Conservation (phyloP, 2,329 filamentous ascomycete genomes). For the Penicillium freii region DNA sequence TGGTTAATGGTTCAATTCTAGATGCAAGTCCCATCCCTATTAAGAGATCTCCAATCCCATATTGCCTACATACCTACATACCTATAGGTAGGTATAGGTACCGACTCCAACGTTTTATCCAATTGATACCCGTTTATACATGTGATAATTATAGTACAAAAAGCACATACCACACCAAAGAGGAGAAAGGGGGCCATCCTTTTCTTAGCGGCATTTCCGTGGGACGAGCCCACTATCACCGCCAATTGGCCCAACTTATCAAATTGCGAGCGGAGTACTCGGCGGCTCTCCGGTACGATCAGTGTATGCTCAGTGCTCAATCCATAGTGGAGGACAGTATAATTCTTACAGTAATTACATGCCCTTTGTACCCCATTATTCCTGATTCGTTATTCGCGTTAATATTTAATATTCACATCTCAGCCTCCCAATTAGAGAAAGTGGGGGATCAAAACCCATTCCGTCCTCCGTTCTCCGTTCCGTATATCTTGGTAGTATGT, state of each 20-base stretch:
- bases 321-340: background rate
- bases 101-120: background rate
- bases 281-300: conserved; percentile 22
- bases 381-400: background rate
- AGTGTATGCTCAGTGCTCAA: background rate
- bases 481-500: too few relatives aligned
- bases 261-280: conserved; percentile 15
- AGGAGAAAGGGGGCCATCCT: conserved; percentile 7
- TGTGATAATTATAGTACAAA: conserved; percentile 7
- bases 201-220: conserved; percentile 1
- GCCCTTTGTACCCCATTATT: background rate
- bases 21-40: background rate
- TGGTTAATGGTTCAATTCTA: background rate
- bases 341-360: background rate
- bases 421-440: background rate
- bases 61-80: too few relatives aligned
- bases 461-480: too few relatives aligned
- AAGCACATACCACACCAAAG: conserved; percentile 5
- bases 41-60: background rate
- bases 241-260: conserved; percentile 2
- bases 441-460: background rate
- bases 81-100: background rate
- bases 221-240: background rate
- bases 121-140: background rate
- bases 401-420: background rate